phyloP scores from a whole-genome alignment of 495 filamentous ascomycete genomes.

The Neurospora sp. region DNA sequence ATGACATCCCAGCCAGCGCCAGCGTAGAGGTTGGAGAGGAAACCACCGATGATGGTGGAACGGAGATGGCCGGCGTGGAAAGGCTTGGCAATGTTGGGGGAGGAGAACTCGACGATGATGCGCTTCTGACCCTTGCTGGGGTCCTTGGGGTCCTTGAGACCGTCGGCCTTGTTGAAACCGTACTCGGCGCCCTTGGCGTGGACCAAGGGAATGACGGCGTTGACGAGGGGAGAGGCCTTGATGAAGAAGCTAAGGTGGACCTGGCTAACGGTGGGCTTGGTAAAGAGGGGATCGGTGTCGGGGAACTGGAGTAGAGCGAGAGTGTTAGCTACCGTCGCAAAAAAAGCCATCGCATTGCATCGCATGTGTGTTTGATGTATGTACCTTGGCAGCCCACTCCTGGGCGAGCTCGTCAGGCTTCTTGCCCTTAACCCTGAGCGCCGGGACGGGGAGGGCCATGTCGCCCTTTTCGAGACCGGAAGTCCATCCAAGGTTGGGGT shows the following conservation, averaged over 20 bases:
- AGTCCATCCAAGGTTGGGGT: slow-evolving; percentile 71
- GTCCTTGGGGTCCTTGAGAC: slow-evolving; percentile 57
- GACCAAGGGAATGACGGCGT: slow-evolving; percentile 54
- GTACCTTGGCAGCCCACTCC: slow-evolving; percentile 61
- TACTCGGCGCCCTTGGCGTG: slow-evolving; percentile 50
- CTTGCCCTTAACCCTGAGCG: slow-evolving; percentile 70
- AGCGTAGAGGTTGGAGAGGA: slow-evolving; percentile 50
- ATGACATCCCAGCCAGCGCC: slow-evolving; percentile 51
- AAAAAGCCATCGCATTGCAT: not conserved
- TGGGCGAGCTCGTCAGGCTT: slow-evolving; percentile 63
- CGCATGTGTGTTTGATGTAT: slow-evolving; percentile 10
- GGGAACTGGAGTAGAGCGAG: slow-evolving; percentile 47
- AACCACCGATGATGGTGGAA: slow-evolving; percentile 58
- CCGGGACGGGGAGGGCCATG: slow-evolving; percentile 66
- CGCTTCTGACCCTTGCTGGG: slow-evolving; percentile 62
- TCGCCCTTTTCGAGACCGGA: slow-evolving; percentile 82
- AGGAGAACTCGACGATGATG: slow-evolving; percentile 51
- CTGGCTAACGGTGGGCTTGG: slow-evolving; percentile 51
- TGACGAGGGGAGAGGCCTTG: slow-evolving; percentile 47
- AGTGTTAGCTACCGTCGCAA: not conserved
- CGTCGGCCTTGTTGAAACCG: slow-evolving; percentile 55
- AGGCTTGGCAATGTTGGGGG: slow-evolving; percentile 55
- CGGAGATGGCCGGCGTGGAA: slow-evolving; percentile 61
- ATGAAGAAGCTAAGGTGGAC: slow-evolving; percentile 78
- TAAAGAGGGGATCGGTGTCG: slow-evolving; percentile 59